Conservation (phyloP, 106 monocot species). For the Agapanthus africanus region DNA sequence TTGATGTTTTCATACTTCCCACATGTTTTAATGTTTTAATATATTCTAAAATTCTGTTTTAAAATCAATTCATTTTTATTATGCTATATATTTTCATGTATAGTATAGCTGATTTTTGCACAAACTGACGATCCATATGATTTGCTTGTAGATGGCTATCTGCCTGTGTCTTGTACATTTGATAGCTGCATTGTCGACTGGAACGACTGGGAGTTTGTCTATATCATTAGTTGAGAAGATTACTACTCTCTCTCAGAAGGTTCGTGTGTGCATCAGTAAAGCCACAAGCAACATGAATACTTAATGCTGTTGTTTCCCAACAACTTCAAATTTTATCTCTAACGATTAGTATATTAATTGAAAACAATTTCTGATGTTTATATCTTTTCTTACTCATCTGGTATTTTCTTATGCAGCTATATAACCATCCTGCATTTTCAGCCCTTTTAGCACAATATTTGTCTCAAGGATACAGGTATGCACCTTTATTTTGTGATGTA, state of each 20-base stretch:
- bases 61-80: neutral
- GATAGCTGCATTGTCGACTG: conserved; percentile 38
- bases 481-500: neutral
- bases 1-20: too few relatives aligned
- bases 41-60: neutral
- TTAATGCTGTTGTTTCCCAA: neutral
- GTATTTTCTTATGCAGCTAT: conserved; percentile 34
- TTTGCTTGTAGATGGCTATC: conserved; percentile 36
- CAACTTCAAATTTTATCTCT: neutral
- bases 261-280: conserved; percentile 2
- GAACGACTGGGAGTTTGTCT: conserved; percentile 57
- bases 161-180: conserved; percentile 58
- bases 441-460: conserved; percentile 50
- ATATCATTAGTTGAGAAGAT: conserved; percentile 59
- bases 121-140: neutral
- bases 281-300: neutral
- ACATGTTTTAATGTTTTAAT: neutral
- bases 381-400: conserved; percentile 6
- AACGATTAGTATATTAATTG: neutral
- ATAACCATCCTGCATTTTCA: conserved; percentile 59
- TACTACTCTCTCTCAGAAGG: conserved; percentile 34
- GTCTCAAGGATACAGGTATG: conserved; percentile 60
- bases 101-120: neutral
- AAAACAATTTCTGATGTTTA: neutral
- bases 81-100: neutral